Evolutionary conservation across 164 flowering plant genomes (phyloP), one percentile per base, ranked within the genome.

Genomic region (Platanus orientalis): DNA sequence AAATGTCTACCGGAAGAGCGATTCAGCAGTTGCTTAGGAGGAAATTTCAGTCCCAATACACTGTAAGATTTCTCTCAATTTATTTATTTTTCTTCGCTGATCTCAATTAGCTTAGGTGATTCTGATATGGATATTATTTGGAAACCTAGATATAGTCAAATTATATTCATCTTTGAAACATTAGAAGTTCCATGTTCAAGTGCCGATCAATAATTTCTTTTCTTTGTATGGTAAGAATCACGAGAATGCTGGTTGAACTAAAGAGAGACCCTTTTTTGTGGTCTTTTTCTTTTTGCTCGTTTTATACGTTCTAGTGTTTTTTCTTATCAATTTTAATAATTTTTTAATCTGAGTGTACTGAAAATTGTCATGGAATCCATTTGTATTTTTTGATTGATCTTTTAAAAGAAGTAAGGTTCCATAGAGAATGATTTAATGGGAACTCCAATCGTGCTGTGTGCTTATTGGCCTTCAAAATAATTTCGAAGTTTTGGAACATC

Each of bases 1-100:
- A 34, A 64, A 69, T 74, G 77, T 71, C 73, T 53, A n/a, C 68
- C 6, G 63, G 73, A 19, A 74, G 73, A 74, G 70, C 68, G 68
- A 69, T 74, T 69, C 45, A 58, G 17, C 77, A 66, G 24, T 54
- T 69, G 55, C 57, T 74, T 48, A 62, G 65, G 58, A 62, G 68
- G 61, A 74, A 63, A 49, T 40, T 74, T 54, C 73, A 66, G 28
- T 51, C 64, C 17, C 73, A 66, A 54, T 61, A 50, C 20, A 47
- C 68, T 55, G 70, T 67, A 45, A 49, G 50, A 17, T 56, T 21
- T 27, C 49, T 57, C 57, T 54, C 16, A 39, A 10, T 54, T 14
- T 25, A 24, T 34, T 32, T 32, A 4, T 61, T 21, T 2, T 55
- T 52, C 42, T 44, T 29, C 13, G 17, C 23, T 20, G 25, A 53